phyloP scores from a whole-genome alignment of 2,329 filamentous ascomycete genomes.

The Parascedosporium putredinis region DNA sequence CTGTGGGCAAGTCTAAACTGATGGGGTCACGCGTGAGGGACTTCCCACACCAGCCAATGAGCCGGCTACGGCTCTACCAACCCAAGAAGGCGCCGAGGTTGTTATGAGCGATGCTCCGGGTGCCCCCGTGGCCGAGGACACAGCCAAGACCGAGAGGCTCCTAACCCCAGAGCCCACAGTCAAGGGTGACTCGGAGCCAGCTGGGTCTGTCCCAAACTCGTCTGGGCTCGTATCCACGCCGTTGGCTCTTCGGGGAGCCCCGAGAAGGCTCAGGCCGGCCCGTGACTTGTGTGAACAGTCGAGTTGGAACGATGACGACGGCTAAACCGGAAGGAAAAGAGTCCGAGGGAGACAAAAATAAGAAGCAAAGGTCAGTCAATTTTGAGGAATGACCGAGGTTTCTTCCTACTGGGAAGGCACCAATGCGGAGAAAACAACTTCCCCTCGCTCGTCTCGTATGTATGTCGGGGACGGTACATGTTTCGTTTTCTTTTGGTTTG shows the following conservation, averaged over 20 bases:
- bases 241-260: slow-evolving; percentile 52
- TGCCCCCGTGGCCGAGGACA: background rate
- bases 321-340: background rate
- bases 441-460: background rate
- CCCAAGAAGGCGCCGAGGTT: background rate
- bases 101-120: slow-evolving; percentile 7
- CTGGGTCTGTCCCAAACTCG: slow-evolving; percentile 10
- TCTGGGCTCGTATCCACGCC: slow-evolving; percentile 28
- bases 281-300: slow-evolving; percentile 17
- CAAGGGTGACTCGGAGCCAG: background rate
- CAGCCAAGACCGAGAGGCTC: background rate
- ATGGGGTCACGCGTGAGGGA: slow-evolving; percentile 9
- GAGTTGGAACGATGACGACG: background rate
- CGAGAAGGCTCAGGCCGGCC: slow-evolving; percentile 37
- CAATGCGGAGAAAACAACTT: background rate
- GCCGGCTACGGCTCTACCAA: background rate
- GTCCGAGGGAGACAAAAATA: no score
- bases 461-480: background rate
- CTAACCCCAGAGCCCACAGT: background rate
- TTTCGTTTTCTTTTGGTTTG: background rate
- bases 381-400: no score
- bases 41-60: slow-evolving; percentile 9
- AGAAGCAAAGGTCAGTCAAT: no score
- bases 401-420: no score
- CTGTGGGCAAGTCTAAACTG: slow-evolving; percentile 34